These are phyloP conservation scores for Ascochyta rabiei DNA, from an alignment of 2,329 filamentous ascomycete genomes.

Conservation along the genomic window DNA sequence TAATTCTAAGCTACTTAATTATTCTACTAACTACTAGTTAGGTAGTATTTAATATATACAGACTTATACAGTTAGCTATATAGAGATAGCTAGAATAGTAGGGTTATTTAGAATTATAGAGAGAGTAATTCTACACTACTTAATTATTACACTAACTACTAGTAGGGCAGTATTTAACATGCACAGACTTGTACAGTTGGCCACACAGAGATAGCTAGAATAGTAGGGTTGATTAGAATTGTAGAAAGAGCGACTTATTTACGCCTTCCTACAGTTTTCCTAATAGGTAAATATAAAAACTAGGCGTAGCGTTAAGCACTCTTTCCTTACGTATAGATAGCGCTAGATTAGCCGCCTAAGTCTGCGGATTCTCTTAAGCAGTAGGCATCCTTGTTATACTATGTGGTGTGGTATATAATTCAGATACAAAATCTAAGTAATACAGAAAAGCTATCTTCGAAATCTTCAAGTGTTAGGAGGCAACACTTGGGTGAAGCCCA, in stretches of 20 bases:
- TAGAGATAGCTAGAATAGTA: too few relatives aligned
- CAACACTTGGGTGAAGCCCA: neutral
- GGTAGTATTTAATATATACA: constrained; percentile 51
- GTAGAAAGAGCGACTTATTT: constrained; percentile 40
- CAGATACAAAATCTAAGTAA: neutral
- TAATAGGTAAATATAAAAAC: constrained; percentile 33
- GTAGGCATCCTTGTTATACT: constrained; percentile 13
- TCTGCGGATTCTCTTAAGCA: neutral
- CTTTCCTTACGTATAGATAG: constrained; percentile 37
- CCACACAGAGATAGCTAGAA: constrained; percentile 24
- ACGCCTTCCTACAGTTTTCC: constrained; percentile 33
- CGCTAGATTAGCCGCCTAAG: neutral
- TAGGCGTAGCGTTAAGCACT: constrained; percentile 40
- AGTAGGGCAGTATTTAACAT: constrained; percentile 47
- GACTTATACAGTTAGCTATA: constrained; percentile 50
- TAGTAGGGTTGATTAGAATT: constrained; percentile 25
- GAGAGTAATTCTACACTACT: too few relatives aligned
- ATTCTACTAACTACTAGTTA: constrained; percentile 31
- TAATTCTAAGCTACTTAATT: constrained; percentile 44
- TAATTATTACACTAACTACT: constrained; percentile 39
- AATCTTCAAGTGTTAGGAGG: neutral
- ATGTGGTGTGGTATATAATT: constrained; percentile 9
- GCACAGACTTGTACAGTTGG: constrained; percentile 52
- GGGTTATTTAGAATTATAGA: too few relatives aligned
- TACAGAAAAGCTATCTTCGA: neutral